Evolutionary conservation across 805 yeast genomes (phyloP), one percentile per base, ranked within the genome.

Genomic region (Saturnispora kantuleensis): DNA sequence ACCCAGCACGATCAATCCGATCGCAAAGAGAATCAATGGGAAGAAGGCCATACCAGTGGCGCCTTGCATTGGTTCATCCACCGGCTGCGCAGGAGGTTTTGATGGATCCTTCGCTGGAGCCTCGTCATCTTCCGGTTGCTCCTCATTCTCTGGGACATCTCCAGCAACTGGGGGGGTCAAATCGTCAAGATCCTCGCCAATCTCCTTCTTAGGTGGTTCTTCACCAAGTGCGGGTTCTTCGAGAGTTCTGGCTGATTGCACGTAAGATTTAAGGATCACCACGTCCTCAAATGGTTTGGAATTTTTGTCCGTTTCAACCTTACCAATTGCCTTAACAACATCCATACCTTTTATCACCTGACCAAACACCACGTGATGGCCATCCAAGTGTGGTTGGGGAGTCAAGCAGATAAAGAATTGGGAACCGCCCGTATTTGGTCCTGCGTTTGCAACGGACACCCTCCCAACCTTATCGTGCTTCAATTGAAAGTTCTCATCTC

Each of bases 351-450:
- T 79, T 11, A 74, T 56, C 39, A 84, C 79, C 64, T 83, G 87
- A 39, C 93, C 94, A 58, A 84, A 84, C 2, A 81, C 89, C 52
- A 84, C 90, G 62, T 82, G 82, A 7, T 64, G 61, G 17, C 78
- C 79, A 60, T 81, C 75, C 52, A 81, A 68, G 70, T 74, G 71
- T 39, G 68, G 58, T 3, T 60, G 53, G 17, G 76, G 71, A 11
- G 65, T 56, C 2, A 84, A 73, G 36, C 85, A 79, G 56, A 84
- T 79, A 56, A 79, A 79, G 56, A 81, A 82, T 56, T 79, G 85
- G 10, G 84, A 75, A 3, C 84, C 85, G 51, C 78, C 80, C 66
- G 77, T 69, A 58, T 72, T 64, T 38, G 60, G 67, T 34, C 77
- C 77, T 9, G 73, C 59, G 49, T 73, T 73, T 46, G 77, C 78